These are phyloP conservation scores for Hypomyces perniciosus DNA, from an alignment of 2,329 filamentous ascomycete species.

Conservation along the genomic window DNA sequence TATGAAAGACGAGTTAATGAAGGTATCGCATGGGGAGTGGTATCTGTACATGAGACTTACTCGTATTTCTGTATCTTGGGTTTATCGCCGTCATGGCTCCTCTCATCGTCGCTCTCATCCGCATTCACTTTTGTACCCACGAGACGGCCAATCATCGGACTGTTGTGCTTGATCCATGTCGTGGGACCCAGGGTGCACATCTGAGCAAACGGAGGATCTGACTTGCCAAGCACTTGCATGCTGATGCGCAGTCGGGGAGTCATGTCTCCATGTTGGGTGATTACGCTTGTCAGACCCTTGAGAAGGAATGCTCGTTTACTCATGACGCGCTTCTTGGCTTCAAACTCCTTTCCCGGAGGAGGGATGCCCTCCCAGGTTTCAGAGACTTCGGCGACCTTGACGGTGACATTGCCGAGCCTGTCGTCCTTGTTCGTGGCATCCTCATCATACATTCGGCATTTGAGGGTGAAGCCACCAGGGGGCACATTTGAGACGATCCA, in stretches of 20 bases:
- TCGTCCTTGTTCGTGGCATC: constrained; percentile 83
- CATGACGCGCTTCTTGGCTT: constrained; percentile 75
- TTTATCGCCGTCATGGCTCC: constrained; percentile 26
- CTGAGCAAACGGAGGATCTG: constrained; percentile 60
- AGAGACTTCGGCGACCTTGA: constrained; percentile 54
- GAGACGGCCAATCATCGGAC: constrained; percentile 79
- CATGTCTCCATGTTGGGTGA: constrained; percentile 58
- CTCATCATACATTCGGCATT: constrained; percentile 85
- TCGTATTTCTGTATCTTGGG: constrained; percentile 67
- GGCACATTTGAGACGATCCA: constrained; percentile 90
- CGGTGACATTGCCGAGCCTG: constrained; percentile 76
- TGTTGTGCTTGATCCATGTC: constrained; percentile 76
- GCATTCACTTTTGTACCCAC: constrained; percentile 64
- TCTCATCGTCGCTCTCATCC: constrained; percentile 45
- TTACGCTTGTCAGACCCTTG: constrained; percentile 59
- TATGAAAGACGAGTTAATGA: constrained; percentile 27
- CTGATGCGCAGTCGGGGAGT: constrained; percentile 67
- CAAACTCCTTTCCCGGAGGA: constrained; percentile 52
- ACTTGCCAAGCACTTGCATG: constrained; percentile 70
- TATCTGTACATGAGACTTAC: constrained; percentile 38
- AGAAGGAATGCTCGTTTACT: constrained; percentile 82
- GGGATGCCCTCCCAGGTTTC: constrained; percentile 65
- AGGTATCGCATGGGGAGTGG: background rate
- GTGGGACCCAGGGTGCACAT: constrained; percentile 76
- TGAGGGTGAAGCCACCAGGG: constrained; percentile 71